Evolutionary conservation across 805 yeast species (phyloP), one percentile per base, ranked within the genome.

Genomic region (Lipomyces starkeyi): DNA sequence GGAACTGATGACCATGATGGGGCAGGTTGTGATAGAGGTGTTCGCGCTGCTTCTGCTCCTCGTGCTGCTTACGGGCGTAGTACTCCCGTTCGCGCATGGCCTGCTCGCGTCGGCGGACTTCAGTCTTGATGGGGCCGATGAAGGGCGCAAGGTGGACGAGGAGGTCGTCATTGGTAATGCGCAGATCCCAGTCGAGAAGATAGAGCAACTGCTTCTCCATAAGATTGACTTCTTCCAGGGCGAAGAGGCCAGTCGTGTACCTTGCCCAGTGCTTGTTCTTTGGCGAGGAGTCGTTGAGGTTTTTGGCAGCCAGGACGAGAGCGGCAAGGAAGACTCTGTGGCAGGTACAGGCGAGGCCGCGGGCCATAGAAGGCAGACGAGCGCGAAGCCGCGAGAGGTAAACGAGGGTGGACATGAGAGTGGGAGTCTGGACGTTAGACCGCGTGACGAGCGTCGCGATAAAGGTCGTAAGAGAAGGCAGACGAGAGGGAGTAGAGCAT

Each of bases 221-320:
- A 71, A 93, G 87, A 79, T 94, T 95, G 63, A 95, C 92, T 76
- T 94, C 98, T 27, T 83, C 83, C 52, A 91, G 81, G 9, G 88
- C 77, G 68, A 94, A 84, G 56, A 95, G 83, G 0, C 98, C 98
- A 76, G 89, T 88, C 2, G 98, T 93, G 82, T 94, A 93, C 68
- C 87, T 84, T 3, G 97, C 89, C 99, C 99, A 94, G 81, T 95
- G 98, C 80, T 90, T 93, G 81, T 94, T 94, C 77, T 94, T 85
- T 56, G 99, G 99, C 25, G 96, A 89, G 2, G 97, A 90, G 81
- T 94, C 99, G 79, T 94, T 94, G 71, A 93, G 85, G 71, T 88
- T 88, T 81, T 94, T 94, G 17, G 98, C 97, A n/a, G 97, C 91
- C 60, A 95, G 80, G 57, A 94, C 91, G 65, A 94, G 83, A 58